phyloP scores from a whole-genome alignment of 371 early-diverging fungal species.

The Mortierella sp. region DNA sequence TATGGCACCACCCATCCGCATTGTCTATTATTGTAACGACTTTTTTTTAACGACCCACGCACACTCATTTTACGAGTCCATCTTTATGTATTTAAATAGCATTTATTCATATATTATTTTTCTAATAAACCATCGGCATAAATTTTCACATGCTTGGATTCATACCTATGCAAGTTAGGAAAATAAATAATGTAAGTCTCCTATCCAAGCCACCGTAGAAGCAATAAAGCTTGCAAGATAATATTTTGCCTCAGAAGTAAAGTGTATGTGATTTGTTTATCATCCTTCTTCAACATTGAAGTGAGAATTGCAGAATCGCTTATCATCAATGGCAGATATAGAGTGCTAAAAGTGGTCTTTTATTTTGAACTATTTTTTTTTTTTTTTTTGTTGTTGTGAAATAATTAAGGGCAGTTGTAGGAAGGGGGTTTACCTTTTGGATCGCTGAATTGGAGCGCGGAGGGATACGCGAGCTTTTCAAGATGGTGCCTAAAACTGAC shows the following conservation, averaged over 20 bases:
- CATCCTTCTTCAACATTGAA: slow-evolving; percentile 53
- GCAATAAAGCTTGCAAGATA: not conserved
- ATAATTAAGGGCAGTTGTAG: not conserved
- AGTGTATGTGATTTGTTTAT: slow-evolving; percentile 56
- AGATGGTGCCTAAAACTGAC: too few species aligned
- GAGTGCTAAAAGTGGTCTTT: not conserved
- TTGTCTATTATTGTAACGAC: not conserved
- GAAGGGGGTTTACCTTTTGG: too few species aligned
- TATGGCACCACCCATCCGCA: not conserved
- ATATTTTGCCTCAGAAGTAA: slow-evolving; percentile 37
- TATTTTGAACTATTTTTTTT: slow-evolving; percentile 9
- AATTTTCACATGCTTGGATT: not conserved
- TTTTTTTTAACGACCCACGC: not conserved
- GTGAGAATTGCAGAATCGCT: slow-evolving; percentile 57
- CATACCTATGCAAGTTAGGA: not conserved
- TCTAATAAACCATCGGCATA: not conserved
- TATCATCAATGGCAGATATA: slow-evolving; percentile 39
- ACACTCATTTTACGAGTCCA: not conserved
- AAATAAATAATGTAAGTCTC: not conserved
- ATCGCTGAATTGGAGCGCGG: too few species aligned
- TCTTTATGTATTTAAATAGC: not conserved
- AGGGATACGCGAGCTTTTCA: too few species aligned
- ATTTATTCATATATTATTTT: not conserved
- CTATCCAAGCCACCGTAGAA: not conserved
- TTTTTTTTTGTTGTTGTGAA: slow-evolving; percentile 4